A percentile compares a stretch with the other conserved stretches of the same genome.
Evolutionary conservation across 345 rosid genomes (phyloP).

Genomic region (Salix viminalis): DNA sequence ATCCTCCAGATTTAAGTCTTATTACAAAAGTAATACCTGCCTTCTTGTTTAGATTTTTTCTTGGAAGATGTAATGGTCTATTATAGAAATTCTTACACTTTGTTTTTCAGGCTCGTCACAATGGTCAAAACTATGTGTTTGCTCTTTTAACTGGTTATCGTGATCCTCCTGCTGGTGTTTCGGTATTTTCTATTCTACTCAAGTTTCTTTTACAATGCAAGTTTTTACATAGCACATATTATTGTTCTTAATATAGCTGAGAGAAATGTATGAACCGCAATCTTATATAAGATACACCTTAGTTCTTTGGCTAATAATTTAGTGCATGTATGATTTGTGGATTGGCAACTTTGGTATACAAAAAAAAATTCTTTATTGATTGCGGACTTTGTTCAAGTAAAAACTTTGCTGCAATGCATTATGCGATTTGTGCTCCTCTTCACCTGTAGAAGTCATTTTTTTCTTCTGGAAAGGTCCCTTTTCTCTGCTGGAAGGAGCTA

Average conservation of each 20-base stretch:
- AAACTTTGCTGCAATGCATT: background rate
- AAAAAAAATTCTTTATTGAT: background rate
- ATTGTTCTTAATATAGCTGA: background rate
- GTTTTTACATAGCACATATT: background rate
- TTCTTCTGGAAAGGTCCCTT: background rate
- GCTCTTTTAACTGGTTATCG: constrained; percentile 93
- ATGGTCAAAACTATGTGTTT: constrained; percentile 96
- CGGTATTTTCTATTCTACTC: constrained; percentile 40
- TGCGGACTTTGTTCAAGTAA: background rate
- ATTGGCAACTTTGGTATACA: background rate
- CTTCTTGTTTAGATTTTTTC: background rate
- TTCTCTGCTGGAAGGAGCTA: background rate
- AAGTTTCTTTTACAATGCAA: background rate
- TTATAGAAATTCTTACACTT: constrained; percentile 7
- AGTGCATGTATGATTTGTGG: background rate
- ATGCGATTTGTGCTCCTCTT: background rate
- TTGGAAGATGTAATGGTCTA: background rate
- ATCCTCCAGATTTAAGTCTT: constrained; percentile 99
- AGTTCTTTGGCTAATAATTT: background rate
- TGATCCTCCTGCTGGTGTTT: constrained; percentile 98
- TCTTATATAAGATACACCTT: background rate
- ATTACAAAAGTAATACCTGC: constrained; percentile 73
- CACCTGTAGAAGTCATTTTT: background rate
- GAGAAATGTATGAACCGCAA: background rate
- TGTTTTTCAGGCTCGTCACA: constrained; percentile 85